phyloP scores from a whole-genome alignment of 129 eudicot species.

The carrot (Daucus carota) region DNA sequence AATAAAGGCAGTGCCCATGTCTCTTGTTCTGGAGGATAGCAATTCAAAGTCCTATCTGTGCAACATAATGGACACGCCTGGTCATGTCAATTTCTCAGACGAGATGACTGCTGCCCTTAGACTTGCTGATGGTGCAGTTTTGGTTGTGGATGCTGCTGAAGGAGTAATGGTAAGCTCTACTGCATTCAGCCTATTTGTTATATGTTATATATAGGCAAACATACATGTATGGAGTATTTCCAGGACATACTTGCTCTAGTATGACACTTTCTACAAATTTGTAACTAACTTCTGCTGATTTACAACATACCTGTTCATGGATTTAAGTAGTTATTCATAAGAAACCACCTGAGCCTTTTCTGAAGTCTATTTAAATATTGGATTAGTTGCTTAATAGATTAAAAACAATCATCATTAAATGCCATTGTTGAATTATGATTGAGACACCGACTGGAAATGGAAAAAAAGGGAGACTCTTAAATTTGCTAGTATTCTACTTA shows the following conservation, averaged over 20 bases:
- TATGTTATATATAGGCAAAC: neutral
- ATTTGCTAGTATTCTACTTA: no score
- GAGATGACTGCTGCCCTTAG: slow-evolving; percentile 98
- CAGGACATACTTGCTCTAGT: neutral
- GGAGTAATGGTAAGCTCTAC: slow-evolving; percentile 76
- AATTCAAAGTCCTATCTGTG: slow-evolving; percentile 82
- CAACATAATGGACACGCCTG: slow-evolving; percentile 95
- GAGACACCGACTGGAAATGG: neutral
- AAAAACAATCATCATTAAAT: neutral
- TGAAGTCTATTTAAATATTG: neutral
- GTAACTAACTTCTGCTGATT: neutral
- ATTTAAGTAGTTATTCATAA: neutral
- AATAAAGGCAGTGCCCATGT: slow-evolving; percentile 90
- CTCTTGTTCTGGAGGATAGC: slow-evolving; percentile 92
- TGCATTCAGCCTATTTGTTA: neutral
- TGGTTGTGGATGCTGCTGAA: slow-evolving; percentile 97
- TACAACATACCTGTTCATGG: neutral
- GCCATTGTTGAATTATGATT: neutral
- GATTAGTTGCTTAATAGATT: neutral
- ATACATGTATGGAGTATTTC: neutral
- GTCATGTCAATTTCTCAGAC: slow-evolving; percentile 92
- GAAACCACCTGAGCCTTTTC: neutral
- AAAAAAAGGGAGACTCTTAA: no score
- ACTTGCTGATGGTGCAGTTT: slow-evolving; percentile 98
- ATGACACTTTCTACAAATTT: neutral